Evolutionary conservation across 106 monocot species (phyloP).

Genomic region (Apostasia ramifera): DNA sequence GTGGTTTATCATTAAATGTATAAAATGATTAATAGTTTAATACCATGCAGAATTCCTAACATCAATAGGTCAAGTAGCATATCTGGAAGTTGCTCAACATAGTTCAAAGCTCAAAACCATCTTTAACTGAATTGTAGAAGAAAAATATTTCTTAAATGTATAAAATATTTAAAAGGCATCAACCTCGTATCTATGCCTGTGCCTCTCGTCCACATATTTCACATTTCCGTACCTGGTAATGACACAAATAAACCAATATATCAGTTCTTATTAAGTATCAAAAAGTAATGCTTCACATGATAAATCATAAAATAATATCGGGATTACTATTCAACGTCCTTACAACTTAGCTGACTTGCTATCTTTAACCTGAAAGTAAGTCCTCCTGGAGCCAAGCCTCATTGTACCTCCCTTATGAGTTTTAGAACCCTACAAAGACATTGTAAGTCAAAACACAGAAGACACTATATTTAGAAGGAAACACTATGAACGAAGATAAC

Average conservation of each 20-base stretch:
- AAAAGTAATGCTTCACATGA: background rate
- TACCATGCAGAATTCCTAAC: too few species aligned
- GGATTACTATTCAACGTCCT: conserved; percentile 12
- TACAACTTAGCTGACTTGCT: conserved; percentile 85
- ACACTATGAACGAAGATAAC: background rate
- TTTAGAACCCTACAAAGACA: conserved; percentile 69
- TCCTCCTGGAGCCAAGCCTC: conserved; percentile 90
- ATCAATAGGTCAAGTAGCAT: background rate
- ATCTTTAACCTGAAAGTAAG: conserved; percentile 41
- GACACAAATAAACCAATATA: background rate
- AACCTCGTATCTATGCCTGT: conserved; percentile 95
- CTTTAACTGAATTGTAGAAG: too few species aligned
- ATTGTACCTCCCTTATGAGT: conserved; percentile 99
- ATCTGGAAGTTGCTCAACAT: background rate
- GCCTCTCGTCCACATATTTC: conserved; percentile 69
- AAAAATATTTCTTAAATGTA: background rate
- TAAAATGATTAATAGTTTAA: too few species aligned
- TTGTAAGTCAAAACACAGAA: background rate
- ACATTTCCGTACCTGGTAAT: conserved; percentile 64
- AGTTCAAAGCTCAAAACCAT: background rate
- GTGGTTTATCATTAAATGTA: too few species aligned
- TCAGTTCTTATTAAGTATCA: background rate
- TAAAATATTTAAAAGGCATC: background rate
- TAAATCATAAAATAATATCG: background rate
- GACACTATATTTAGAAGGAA: background rate